phyloP scores from a whole-genome alignment of 2,329 filamentous ascomycete species.

The Ophiostoma australiae region DNA sequence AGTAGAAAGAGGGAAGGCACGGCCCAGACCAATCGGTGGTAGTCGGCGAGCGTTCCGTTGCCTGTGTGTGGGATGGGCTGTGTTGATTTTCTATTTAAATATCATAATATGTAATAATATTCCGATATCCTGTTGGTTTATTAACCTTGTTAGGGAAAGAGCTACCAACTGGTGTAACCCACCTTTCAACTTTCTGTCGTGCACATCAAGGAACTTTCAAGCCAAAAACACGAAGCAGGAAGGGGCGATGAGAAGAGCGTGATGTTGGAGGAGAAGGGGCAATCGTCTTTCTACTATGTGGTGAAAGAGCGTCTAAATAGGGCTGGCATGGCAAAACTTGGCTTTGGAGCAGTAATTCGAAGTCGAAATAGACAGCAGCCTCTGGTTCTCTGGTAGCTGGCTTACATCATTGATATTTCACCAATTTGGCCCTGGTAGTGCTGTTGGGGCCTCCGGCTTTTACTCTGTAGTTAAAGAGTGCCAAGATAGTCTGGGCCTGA shows the following conservation, averaged over 20 bases:
- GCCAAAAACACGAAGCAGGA: background rate
- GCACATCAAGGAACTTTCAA: background rate
- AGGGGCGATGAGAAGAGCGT: background rate
- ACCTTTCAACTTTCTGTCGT: background rate
- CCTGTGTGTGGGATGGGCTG: background rate
- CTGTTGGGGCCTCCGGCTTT: background rate
- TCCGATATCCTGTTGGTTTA: background rate
- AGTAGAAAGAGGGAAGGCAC: background rate
- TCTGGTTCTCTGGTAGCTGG: background rate
- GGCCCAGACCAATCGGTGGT: conserved; percentile 7
- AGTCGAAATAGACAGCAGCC: background rate
- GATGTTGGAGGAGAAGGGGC: background rate
- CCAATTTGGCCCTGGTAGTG: background rate
- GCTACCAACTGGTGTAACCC: background rate
- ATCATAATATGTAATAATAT: background rate
- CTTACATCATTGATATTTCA: conserved; percentile 9
- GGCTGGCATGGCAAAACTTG: background rate
- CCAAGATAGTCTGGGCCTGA: background rate
- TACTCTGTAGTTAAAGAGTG: background rate
- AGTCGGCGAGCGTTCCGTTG: background rate
- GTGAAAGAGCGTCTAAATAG: no score
- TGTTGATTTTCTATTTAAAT: background rate
- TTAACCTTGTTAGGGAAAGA: background rate
- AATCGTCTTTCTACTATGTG: no score
- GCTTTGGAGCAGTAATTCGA: background rate